Evolutionary conservation across 106 monocot genomes (phyloP).

Genomic region (Hemerocallis citrina): DNA sequence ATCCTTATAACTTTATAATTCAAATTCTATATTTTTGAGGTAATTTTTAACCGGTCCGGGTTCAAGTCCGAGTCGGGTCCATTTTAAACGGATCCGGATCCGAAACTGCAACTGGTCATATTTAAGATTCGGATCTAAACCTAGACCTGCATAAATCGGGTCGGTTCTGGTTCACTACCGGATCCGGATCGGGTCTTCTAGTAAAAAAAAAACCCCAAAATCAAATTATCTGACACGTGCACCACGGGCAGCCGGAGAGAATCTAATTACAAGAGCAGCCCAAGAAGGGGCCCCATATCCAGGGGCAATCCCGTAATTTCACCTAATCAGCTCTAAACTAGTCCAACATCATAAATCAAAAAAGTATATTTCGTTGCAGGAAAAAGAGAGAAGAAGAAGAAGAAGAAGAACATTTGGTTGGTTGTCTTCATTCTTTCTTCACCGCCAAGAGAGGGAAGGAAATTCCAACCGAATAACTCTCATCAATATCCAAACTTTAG

Average conservation of each 20-base stretch:
- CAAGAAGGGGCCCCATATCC: background rate
- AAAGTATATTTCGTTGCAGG: slow-evolving; percentile 4
- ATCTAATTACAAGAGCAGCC: background rate
- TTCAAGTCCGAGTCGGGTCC: no score
- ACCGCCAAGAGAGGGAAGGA: slow-evolving; percentile 11
- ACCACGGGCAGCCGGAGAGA: background rate
- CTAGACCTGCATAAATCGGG: no score
- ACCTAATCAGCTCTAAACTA: no score
- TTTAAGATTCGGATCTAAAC: no score
- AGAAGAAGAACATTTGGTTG: background rate
- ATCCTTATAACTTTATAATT: no score
- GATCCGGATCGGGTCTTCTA: no score
- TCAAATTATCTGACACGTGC: background rate
- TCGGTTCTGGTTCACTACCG: no score
- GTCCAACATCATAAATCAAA: background rate
- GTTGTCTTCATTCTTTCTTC: slow-evolving; percentile 11
- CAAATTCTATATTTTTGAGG: no score
- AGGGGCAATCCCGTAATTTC: background rate
- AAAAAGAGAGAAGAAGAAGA: background rate
- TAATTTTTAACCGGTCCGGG: no score
- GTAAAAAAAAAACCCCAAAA: background rate
- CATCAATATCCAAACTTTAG: background rate
- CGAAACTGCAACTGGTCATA: no score
- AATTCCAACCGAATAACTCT: background rate
- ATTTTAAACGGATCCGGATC: no score